Evolutionary conservation across 1,284 basidiomycete species (phyloP).

Genomic region (Wolfiporia cocos): DNA sequence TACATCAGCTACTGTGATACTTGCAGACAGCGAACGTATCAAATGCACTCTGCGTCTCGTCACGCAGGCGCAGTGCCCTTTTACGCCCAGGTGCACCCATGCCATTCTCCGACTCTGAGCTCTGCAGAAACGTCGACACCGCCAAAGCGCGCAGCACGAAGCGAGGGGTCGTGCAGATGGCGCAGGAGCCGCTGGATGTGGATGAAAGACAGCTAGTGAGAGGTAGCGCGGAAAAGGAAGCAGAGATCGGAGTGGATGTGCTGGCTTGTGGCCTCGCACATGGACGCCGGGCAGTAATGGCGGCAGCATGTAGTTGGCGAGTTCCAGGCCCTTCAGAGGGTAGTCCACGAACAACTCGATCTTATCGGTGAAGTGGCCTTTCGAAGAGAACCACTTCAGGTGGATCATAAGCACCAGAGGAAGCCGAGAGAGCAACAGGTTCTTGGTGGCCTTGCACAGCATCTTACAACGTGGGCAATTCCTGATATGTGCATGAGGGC

Average conservation of each 20-base stretch:
- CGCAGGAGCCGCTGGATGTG: conserved; percentile 62
- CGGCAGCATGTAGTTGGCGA: conserved; percentile 88
- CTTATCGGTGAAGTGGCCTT: conserved; percentile 94
- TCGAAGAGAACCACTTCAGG: conserved; percentile 91
- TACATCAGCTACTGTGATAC: too few species aligned
- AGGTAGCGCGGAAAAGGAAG: conserved; percentile 86
- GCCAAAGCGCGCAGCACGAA: conserved; percentile 60
- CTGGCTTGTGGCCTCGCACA: conserved; percentile 32
- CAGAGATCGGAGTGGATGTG: conserved; percentile 84
- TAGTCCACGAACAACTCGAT: conserved; percentile 89
- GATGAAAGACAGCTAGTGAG: conserved; percentile 80
- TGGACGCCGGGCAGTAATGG: conserved; percentile 62
- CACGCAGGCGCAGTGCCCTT: conserved; percentile 50
- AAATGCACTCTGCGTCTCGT: conserved; percentile 61
- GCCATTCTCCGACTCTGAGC: conserved; percentile 51
- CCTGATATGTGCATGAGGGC: conserved; percentile 37
- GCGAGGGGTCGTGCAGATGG: conserved; percentile 54
- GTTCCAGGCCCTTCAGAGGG: conserved; percentile 77
- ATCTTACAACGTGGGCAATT: conserved; percentile 91
- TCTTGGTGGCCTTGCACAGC: conserved; percentile 79
- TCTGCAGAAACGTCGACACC: conserved; percentile 62
- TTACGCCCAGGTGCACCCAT: conserved; percentile 36
- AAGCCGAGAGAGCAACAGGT: conserved; percentile 82
- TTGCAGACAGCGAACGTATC: too few species aligned
- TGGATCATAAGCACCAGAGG: conserved; percentile 95